Evolutionary conservation across 768 basidiomycete species (phyloP).

Genomic region (Austroboletus festivus): DNA sequence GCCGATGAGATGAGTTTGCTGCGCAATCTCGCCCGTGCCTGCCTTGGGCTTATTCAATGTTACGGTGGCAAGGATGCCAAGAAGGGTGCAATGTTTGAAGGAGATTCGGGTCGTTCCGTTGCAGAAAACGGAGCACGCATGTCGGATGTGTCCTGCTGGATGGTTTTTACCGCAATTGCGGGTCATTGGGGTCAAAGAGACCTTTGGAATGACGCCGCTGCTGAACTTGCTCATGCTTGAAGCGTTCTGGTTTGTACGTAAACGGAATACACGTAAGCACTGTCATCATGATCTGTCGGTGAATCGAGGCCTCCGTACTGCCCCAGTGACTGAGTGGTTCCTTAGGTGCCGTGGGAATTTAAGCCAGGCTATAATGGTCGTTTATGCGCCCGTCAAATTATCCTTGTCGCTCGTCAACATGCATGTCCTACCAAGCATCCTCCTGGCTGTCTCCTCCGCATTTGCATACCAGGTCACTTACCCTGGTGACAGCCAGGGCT

Average conservation of each 20-base stretch:
- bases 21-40: slow-evolving; percentile 72
- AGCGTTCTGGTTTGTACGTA: slow-evolving; percentile 6
- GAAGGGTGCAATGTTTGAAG: slow-evolving; percentile 6
- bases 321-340: too few relatives aligned
- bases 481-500: slow-evolving; percentile 47
- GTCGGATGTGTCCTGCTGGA: slow-evolving; percentile 61
- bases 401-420: slow-evolving; percentile 31
- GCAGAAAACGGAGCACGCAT: slow-evolving; percentile 31
- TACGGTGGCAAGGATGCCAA: slow-evolving; percentile 21
- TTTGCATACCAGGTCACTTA: slow-evolving; percentile 61
- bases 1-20: slow-evolving; percentile 77
- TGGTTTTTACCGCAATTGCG: slow-evolving; percentile 61
- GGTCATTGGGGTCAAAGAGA: slow-evolving; percentile 78
- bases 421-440: slow-evolving; percentile 40
- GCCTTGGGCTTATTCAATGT: slow-evolving; percentile 48
- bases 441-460: slow-evolving; percentile 53
- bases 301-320: neutral
- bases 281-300: too few relatives aligned
- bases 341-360: slow-evolving; percentile 24
- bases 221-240: slow-evolving; percentile 35
- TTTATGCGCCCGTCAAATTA: neutral
- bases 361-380: neutral
- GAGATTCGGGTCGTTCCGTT: neutral
- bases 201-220: slow-evolving; percentile 74
- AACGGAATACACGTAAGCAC: too few relatives aligned